Conservation (phyloP, 2,329 filamentous ascomycete genomes). For the Plenodomus biglobosus region DNA sequence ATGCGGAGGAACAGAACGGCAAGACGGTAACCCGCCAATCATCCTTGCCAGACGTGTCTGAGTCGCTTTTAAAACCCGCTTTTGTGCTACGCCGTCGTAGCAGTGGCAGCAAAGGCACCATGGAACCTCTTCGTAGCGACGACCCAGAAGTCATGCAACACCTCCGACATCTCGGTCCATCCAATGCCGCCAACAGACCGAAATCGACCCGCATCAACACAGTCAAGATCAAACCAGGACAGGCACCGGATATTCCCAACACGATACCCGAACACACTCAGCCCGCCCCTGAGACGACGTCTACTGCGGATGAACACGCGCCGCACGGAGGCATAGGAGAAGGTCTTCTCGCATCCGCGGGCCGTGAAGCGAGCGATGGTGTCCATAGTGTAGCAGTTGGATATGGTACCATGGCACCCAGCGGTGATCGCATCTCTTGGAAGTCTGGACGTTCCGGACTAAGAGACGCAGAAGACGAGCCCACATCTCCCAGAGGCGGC, state of each 20-base stretch:
- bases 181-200: conserved; percentile 62
- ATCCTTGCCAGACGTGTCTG: conserved; percentile 37
- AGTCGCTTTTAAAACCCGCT: conserved; percentile 38
- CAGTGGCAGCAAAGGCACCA: conserved; percentile 42
- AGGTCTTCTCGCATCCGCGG: conserved; percentile 56
- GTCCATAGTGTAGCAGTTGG: conserved; percentile 59
- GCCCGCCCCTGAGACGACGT: conserved; percentile 20
- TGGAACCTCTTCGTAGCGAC: conserved; percentile 51
- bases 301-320: conserved; percentile 36
- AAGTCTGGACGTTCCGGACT: conserved; percentile 23
- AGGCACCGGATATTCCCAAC: conserved; percentile 53
- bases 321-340: conserved; percentile 57
- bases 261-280: conserved; percentile 48
- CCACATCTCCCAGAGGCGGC: conserved; percentile 28
- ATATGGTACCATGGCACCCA: conserved; percentile 47
- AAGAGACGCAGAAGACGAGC: conserved; percentile 19
- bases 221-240: conserved; percentile 66
- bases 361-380: conserved; percentile 64
- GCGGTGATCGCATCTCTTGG: conserved; percentile 33
- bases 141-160: conserved; percentile 61
- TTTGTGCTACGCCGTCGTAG: conserved; percentile 51
- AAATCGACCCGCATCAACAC: conserved; percentile 62
- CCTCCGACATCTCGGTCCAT: conserved; percentile 64
- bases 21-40: conserved; percentile 20
- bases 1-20: conserved; percentile 21